Percentiles rank a stretch among this genome's conserved stretches.
Conservation (phyloP, 495 filamentous ascomycete species). For the Xylaria bambusicola region DNA sequence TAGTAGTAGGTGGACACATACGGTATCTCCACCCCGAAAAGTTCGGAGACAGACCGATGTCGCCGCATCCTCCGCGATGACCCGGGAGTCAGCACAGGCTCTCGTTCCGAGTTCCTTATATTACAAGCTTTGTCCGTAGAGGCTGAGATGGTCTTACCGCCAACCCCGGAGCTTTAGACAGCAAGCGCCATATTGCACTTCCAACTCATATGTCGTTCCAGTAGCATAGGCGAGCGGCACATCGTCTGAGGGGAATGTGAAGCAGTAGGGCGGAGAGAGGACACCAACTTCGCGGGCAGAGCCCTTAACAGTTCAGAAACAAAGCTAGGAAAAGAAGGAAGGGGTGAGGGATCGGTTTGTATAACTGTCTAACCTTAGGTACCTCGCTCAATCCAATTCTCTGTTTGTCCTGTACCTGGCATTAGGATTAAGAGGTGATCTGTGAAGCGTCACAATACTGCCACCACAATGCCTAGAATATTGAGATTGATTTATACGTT, state of each 20-base stretch:
- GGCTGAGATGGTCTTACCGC: slow-evolving; percentile 6
- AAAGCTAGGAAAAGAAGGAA: too few species aligned
- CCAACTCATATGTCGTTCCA: slow-evolving; percentile 1
- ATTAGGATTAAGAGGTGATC: background rate
- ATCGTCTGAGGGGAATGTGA: slow-evolving; percentile 1
- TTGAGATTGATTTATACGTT: background rate
- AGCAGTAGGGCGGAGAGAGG: slow-evolving; percentile 4
- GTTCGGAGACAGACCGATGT: slow-evolving; percentile 5
- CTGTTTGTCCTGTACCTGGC: too few species aligned
- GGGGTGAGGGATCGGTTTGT: too few species aligned
- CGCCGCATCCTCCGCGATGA: slow-evolving; percentile 2
- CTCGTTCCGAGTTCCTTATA: slow-evolving; percentile 2
- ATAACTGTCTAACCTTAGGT: too few species aligned
- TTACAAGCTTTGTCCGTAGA: slow-evolving; percentile 4
- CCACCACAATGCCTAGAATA: background rate
- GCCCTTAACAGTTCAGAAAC: too few species aligned
- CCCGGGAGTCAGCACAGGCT: slow-evolving; percentile 6
- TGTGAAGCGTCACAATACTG: background rate
- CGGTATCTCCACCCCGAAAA: slow-evolving; percentile 6
- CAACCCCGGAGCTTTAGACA: background rate
- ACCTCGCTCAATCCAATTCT: too few species aligned
- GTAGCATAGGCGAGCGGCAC: slow-evolving; percentile 5
- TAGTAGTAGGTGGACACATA: slow-evolving; percentile 7
- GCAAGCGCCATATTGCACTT: slow-evolving; percentile 1
- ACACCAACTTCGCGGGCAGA: background rate